Evolutionary conservation across 805 yeast genomes (phyloP), one percentile per base, ranked within the genome.

Genomic region (Metschnikowia similis): DNA sequence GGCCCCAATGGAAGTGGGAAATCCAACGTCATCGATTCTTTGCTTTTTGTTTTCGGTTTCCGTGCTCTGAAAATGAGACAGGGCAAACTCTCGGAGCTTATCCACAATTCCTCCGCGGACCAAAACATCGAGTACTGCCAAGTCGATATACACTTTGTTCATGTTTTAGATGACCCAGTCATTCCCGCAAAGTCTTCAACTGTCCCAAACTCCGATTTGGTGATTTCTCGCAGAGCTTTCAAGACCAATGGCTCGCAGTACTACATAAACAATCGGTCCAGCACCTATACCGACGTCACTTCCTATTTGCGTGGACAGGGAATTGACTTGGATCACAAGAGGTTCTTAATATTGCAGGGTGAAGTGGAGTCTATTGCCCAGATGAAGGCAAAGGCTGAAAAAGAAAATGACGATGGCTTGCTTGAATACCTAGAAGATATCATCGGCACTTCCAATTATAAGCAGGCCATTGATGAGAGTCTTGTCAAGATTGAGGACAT

Each of bases 1-100:
- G 99, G 99, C 0, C 99, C 99, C 5, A 94, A 94, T 66, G 99
- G 99, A 8, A 87, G 96, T 10, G 99, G 99, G 2, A 94, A 94
- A 68, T 91, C 98, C 13, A 94, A 95, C 63, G 97, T 94, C 56
- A 94, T 94, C 66, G 99, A 95, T 66, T 89, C 97, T 5, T 83
- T 94, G 76, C 77, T 95, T 32, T 94, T 94, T 66, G 99, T 95
- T 1, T 94, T 94, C 72, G 99, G 99, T 0, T 94, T 94, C 69
- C 76, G 98, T 51, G 98, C 99, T 0, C 82, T 83, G 64, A 94
- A 95, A 65, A 90, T 94, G 97, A 84, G 99, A 62, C 99, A 94
- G 59, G 87, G 92, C 1, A 92, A 90, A 63, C 68, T 94, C n/a
- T 83, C 94, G 1, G 97, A 91, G 50, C 76, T 94, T 62, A 94